These are phyloP conservation scores for Wickerhamomyces sp. DNA, from an alignment of 1,139 yeast genomes.

Conservation along the genomic window DNA sequence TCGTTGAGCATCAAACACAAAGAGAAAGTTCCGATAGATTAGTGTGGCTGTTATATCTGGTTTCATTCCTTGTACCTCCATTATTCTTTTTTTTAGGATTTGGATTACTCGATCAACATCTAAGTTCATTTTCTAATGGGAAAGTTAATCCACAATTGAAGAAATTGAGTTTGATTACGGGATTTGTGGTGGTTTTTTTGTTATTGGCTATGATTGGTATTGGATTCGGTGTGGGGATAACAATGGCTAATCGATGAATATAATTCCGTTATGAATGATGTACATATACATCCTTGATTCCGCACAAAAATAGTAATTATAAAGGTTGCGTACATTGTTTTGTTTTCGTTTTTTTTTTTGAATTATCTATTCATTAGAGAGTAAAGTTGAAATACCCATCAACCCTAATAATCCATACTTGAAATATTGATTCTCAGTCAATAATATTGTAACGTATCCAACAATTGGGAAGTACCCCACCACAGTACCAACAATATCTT, in stretches of 20 bases:
- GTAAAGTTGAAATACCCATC: constrained; percentile 53
- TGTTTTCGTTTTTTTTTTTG: too few relatives aligned
- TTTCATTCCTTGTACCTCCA: constrained; percentile 15
- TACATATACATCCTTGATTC: too few relatives aligned
- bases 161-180: constrained; percentile 9
- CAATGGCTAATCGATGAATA: constrained; percentile 9
- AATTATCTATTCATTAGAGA: constrained; percentile 34
- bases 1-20: neutral
- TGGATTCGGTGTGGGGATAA: constrained; percentile 30
- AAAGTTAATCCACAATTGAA: constrained; percentile 6
- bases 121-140: too few relatives aligned
- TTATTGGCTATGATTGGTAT: constrained; percentile 10
- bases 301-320: too few relatives aligned
- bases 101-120: constrained; percentile 10
- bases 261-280: too few relatives aligned
- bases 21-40: neutral
- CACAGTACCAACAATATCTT: constrained; percentile 85
- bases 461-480: constrained; percentile 87
- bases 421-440: constrained; percentile 83
- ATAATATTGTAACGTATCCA: constrained; percentile 86
- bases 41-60: constrained; percentile 9
- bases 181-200: constrained; percentile 2
- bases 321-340: too few relatives aligned
- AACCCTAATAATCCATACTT: constrained; percentile 66
- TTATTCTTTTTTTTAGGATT: constrained; percentile 14